Conservation (phyloP, 306 rosid genomes). For the Gleditsia sinensis region DNA sequence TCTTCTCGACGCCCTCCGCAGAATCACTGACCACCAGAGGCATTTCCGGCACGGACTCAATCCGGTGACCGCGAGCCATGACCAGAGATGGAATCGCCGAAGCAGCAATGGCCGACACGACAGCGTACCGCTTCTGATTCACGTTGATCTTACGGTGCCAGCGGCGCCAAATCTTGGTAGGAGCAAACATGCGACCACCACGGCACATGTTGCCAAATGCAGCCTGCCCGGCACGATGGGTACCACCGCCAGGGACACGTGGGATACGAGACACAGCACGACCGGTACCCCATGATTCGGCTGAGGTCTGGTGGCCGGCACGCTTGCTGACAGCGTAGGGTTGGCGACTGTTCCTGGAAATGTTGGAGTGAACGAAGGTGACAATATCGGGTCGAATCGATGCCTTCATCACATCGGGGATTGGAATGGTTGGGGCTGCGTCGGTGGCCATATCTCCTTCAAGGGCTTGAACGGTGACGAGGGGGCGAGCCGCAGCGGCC, state of each 20-base stretch:
- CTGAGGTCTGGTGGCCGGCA: constrained; percentile 66
- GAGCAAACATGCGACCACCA: constrained; percentile 72
- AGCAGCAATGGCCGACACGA: constrained; percentile 68
- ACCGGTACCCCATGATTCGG: constrained; percentile 74
- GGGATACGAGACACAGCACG: constrained; percentile 68
- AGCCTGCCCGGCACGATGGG: constrained; percentile 70
- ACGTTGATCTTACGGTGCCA: constrained; percentile 71
- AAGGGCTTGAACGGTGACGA: constrained; percentile 51
- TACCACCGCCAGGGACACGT: constrained; percentile 70
- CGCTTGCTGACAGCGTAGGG: constrained; percentile 58
- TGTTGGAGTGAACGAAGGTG: constrained; percentile 55
- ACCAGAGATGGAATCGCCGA: constrained; percentile 61
- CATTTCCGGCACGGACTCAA: constrained; percentile 61
- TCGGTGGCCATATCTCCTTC: constrained; percentile 67
- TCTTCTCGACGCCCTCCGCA: constrained; percentile 61
- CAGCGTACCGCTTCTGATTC: constrained; percentile 63
- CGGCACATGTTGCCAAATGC: constrained; percentile 81
- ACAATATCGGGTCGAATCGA: constrained; percentile 57
- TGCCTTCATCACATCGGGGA: constrained; percentile 60
- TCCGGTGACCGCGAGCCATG: constrained; percentile 57
- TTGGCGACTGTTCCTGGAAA: constrained; percentile 55
- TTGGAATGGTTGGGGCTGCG: constrained; percentile 22
- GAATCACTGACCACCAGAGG: constrained; percentile 63
- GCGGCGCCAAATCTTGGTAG: constrained; percentile 80
- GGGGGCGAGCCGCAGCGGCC: constrained; percentile 59